Evolutionary conservation across 148 eudicot genomes (phyloP), one percentile per base, ranked within the genome.

Genomic region (Cornus suecica): DNA sequence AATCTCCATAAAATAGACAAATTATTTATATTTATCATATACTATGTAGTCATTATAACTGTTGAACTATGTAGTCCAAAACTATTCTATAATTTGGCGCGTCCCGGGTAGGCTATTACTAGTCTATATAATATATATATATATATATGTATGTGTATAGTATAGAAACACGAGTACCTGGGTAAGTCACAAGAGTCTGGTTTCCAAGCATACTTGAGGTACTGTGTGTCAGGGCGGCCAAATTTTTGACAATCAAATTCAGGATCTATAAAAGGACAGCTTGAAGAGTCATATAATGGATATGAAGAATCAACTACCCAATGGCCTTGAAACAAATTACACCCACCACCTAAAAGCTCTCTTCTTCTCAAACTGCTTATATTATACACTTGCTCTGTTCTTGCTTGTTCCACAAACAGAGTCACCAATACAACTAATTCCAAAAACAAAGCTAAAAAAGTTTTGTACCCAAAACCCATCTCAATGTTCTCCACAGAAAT

Each of bases 181-280:
- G 97, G 94, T 54, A 95, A 58, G 77, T 66, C 37, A 73, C 99
- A 95, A 54, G 78, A 80, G 70, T 95, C 90, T 24, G 99, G 99
- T 42, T 78, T 72, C 99, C 99, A 95, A 4, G 92, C 68, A 48
- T 82, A 95, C 74, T 88, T 84, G 77, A 92, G 97, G 76, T 75
- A 95, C 58, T 77, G 77, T 23, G 27, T 87, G 81, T 95, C 99
- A 28, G 97, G 90, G 45, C 99, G 83, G 1, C 99, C 42, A 37
- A 3, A 37, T 10, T 37, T 95, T 26, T 86, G 78, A 73, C 99
- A 95, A 74, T 95, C 88, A 56, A 95, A 95, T 48, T 95, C 97
- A 14, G 97, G 87, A 78, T 90, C 90, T 29, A 88, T 84, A 70
- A 89, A 95, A 0, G 99, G 94, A 66, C 99, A 95, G 62, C 76